Evolutionary conservation across 2,329 filamentous ascomycete species (phyloP), one percentile per base, ranked within the genome.

Genomic region (Nigrospora oryzae): DNA sequence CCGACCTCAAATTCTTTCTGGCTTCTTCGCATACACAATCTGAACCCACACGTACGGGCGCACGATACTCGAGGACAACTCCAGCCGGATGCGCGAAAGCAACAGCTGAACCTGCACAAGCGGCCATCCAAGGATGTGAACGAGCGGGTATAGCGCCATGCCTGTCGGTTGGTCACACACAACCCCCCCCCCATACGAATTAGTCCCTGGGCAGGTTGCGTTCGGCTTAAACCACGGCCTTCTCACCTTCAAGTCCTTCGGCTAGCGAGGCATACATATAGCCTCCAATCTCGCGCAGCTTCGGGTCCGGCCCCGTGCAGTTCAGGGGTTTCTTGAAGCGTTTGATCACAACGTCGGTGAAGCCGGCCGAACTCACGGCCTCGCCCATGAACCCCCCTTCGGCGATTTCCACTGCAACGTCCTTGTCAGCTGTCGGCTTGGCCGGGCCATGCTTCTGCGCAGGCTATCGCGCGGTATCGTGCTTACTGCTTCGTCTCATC

Each of bases 31-130:
- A 15, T 43, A 37, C 15, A 38, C 28, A 32, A 43, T 34, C 15
- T 43, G 42, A 8, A 43, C 42, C 12, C 42, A 36, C 12, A 28
- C 16, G 34, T 28, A 43, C 16, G 35, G 42, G n/a, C 37, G 34
- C 4, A 43, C 19, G n/a, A 17, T 43, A 4, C 15, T 17, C n/a
- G 34, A 43, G 23, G 35, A 14, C 11, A 43, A 28, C 17, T 43
- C 42, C 28, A 30, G 31, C 14, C 43, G 43, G 30, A 45, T 19
- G 6, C 28, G 23, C 28, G 37, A 28, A 13, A 45, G 37, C 30
- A 45, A n/a, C 11, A 45, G 19, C 31, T 45, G 43, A 16, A 45
- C 39, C 17, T 36, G 37, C 33, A 32, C 19, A 12, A 41, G 43
- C n/a, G 37, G 15, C 43, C 43, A 45, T 19, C 34, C 38, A 11